Percentiles rank a stretch among this genome's conserved stretches.
Evolutionary conservation across 768 basidiomycete genomes (phyloP).

Genomic region (Tephrocybe sp.): DNA sequence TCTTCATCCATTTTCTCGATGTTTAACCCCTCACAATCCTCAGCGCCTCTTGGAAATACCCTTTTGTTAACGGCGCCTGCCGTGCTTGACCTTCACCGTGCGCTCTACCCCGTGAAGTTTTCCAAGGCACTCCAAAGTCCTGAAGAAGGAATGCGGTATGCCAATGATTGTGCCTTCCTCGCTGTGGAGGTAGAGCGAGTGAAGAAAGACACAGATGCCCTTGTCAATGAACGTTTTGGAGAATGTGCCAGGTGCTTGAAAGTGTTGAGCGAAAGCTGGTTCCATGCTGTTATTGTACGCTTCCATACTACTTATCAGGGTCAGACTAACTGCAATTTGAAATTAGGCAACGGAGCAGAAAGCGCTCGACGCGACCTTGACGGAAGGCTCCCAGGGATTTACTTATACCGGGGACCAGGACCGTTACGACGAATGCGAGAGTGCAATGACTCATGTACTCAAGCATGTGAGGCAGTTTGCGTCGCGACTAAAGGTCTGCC

Average conservation of each 20-base stretch:
- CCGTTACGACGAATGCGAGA: slow-evolving; percentile 75
- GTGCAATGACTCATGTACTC: slow-evolving; percentile 57
- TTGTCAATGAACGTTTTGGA: slow-evolving; percentile 43
- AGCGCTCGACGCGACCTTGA: slow-evolving; percentile 41
- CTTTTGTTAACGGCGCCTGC: slow-evolving; percentile 61
- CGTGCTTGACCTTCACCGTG: slow-evolving; percentile 75
- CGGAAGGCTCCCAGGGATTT: slow-evolving; percentile 63
- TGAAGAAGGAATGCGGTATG: slow-evolving; percentile 65
- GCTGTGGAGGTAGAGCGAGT: slow-evolving; percentile 48
- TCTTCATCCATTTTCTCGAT: slow-evolving; percentile 51
- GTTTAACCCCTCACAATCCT: slow-evolving; percentile 25
- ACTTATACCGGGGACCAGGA: slow-evolving; percentile 66
- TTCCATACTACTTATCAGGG: slow-evolving; percentile 7
- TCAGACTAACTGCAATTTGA: neutral
- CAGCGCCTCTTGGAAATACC: slow-evolving; percentile 45
- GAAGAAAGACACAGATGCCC: slow-evolving; percentile 17
- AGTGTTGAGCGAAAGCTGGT: slow-evolving; percentile 65
- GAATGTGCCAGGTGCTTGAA: slow-evolving; percentile 53
- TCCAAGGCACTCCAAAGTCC: slow-evolving; percentile 44
- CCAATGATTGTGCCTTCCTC: slow-evolving; percentile 80
- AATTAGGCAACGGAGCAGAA: slow-evolving; percentile 53
- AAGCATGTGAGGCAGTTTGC: slow-evolving; percentile 62
- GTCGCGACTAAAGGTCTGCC: slow-evolving; percentile 69
- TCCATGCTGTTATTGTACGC: slow-evolving; percentile 66
- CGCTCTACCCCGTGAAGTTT: slow-evolving; percentile 70